Base-by-base conservation (phyloP, 164 flowering plant genomes). In the Echeveria elegans region DNA sequence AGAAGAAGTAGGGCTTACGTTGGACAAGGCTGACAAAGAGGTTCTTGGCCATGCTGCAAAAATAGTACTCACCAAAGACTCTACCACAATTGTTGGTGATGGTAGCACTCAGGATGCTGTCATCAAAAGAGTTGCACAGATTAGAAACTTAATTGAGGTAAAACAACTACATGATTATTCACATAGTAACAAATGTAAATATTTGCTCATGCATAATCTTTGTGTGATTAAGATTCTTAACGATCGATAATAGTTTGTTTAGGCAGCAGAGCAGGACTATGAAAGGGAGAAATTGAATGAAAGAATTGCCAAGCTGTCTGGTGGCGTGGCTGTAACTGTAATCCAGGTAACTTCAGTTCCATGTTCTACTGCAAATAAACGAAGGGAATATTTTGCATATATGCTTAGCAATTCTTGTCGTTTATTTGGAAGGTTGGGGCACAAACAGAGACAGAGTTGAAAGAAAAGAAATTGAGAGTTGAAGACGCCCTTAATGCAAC, bases 401-500 rank as follows among this genome's bases (percentile, higher is more conserved):
- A 26, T 56, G 34, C 61, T 28, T 56, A 19, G 16, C 18, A 56
- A 14, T 56, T 5, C 32, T 12, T 56, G 32, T 56, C n/a, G 11
- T 18, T 32, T 40, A 12, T 65, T 66, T n/a, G 69, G 40, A 72
- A 94, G 98, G 97, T 94, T 78, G 97, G 99, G 66, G 99, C 99
- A 18, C 99, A 94, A 80, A 94, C 99, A 61, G 99, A 94, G 72
- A 91, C 96, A 24, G 99, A 94, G 75, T 77, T 94, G 53, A 94
- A 91, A 73, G 99, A 91, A 64, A 91, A 94, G 89, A 88, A 94
- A 67, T 71, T 94, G 77, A 88, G 99, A 74, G 99, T 94, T 32
- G 99, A 94, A 75, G 99, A 94, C 83, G 99, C 99, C 67, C 90
- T 91, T 43, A 94, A 94, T 77, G 99, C 99, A 32, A 91, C 99